phyloP scores from a whole-genome alignment of 1,284 basidiomycete species.

The Xerocomus nothofagi region DNA sequence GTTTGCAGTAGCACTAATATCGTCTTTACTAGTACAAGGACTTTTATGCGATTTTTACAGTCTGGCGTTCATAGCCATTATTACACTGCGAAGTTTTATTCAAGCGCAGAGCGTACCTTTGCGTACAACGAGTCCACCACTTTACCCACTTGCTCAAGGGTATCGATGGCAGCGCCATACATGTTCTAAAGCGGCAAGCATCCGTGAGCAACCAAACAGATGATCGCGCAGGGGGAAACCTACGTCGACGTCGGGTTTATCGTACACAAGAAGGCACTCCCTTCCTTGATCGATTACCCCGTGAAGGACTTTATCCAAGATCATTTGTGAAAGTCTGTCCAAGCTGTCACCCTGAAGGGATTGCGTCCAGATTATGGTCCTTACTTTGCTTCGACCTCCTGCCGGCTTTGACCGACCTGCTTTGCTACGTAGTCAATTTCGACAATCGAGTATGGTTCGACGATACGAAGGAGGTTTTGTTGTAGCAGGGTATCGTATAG shows the following conservation, averaged over 20 bases:
- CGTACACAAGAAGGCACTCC: slow-evolving; percentile 89
- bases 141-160: slow-evolving; percentile 86
- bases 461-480: slow-evolving; percentile 91
- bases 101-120: slow-evolving; percentile 54
- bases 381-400: slow-evolving; percentile 94
- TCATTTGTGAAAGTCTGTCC: slow-evolving; percentile 91
- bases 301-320: slow-evolving; percentile 91
- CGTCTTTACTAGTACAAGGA: slow-evolving; percentile 3
- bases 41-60: slow-evolving; percentile 28
- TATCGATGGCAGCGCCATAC: slow-evolving; percentile 86
- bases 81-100: neutral
- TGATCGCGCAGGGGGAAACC: slow-evolving; percentile 31
- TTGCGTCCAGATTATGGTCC: slow-evolving; percentile 28
- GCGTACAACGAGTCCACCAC: slow-evolving; percentile 92
- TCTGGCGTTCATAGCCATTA: slow-evolving; percentile 13
- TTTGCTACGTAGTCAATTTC: slow-evolving; percentile 90
- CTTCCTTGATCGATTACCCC: slow-evolving; percentile 95
- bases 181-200: slow-evolving; percentile 56
- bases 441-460: slow-evolving; percentile 93
- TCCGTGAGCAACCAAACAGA: neutral
- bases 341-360: slow-evolving; percentile 9
- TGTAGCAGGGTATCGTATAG: slow-evolving; percentile 95
- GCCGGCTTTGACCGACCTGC: slow-evolving; percentile 85
- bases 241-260: slow-evolving; percentile 82
- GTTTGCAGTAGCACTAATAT: neutral